phyloP scores from a whole-genome alignment of 148 eudicot genomes.

The Euryodendron excelsum region DNA sequence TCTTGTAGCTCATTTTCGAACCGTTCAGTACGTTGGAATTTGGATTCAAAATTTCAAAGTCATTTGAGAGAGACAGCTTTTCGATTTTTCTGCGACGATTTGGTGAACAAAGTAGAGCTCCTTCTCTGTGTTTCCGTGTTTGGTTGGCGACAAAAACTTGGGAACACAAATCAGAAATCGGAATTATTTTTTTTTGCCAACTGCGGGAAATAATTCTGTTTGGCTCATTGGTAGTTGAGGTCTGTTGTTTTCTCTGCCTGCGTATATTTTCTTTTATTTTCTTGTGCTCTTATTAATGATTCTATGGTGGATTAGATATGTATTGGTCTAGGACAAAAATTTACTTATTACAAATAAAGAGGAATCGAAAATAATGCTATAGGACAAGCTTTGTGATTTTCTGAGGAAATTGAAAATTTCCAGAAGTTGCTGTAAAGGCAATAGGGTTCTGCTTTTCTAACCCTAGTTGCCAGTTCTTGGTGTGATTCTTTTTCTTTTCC shows the following conservation, averaged over 20 bases:
- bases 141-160: constrained; percentile 1
- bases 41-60: background rate
- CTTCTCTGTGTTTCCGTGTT: background rate
- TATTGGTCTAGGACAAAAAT: background rate
- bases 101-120: background rate
- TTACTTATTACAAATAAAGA: background rate
- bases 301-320: no score
- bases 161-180: background rate
- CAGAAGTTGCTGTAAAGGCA: background rate
- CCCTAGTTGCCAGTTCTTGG: background rate
- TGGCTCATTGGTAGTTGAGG: background rate
- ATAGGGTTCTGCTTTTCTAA: background rate
- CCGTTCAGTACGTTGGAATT: background rate
- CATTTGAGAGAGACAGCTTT: background rate
- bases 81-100: background rate
- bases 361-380: background rate
- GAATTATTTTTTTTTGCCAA: background rate
- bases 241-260: background rate
- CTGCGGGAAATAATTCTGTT: background rate
- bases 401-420: background rate
- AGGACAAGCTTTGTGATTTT: background rate
- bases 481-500: background rate
- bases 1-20: background rate
- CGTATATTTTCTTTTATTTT: background rate
- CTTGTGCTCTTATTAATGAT: background rate